Base-by-base conservation (phyloP, 768 basidiomycete species). In the Daedaleopsis nitida region DNA sequence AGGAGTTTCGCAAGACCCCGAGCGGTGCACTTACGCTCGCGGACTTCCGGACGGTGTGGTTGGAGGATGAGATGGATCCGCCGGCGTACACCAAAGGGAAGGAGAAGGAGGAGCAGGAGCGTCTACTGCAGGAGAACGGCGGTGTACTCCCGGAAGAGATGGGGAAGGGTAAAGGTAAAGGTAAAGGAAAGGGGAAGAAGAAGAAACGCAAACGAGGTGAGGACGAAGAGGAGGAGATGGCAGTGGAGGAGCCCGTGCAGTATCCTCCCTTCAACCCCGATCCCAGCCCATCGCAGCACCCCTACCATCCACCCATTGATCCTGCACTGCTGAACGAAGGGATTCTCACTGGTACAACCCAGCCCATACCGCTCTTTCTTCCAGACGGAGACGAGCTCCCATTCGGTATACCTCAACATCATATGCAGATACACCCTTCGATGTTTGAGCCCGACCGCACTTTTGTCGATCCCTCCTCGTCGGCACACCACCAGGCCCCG, bases 1-100 rank as follows among this genome's bases (percentile, higher is more conserved):
- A 95, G 24, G 97, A 99, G 76, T 99, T 99, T 80, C 92, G 88
- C 71, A 86, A 84, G 66, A 98, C 95, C 1, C 87, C 89, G 0
- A 93, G 91, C 68, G 94, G 92, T 13, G 81, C 82, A 39, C 75
- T 98, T 68, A 96, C 94, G 1, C 78, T 99, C 54, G 87, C 87
- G 13, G 94, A 98, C 73, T 98, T 96, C 71, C 79, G 94, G 54
- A 91, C 83, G 51, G 89, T 96, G 23, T 95, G 92, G 94, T 72
- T 96, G 62, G 92, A 94, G 66, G 92, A 95, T 55, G 91, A 92
- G 77, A 87, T 87, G 82, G 93, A 96, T 67, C 95, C 94, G 5
- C 94, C 94, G 0, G 93, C 94, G 44, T 95, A 89, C 71, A 89
- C 85, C 10, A 87, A 87, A 65, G 90, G 88, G 42, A 86, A 79